These are phyloP conservation scores for Phaeophleospora eucalypticola DNA, from an alignment of 2,329 filamentous ascomycete genomes.

Conservation along the genomic window DNA sequence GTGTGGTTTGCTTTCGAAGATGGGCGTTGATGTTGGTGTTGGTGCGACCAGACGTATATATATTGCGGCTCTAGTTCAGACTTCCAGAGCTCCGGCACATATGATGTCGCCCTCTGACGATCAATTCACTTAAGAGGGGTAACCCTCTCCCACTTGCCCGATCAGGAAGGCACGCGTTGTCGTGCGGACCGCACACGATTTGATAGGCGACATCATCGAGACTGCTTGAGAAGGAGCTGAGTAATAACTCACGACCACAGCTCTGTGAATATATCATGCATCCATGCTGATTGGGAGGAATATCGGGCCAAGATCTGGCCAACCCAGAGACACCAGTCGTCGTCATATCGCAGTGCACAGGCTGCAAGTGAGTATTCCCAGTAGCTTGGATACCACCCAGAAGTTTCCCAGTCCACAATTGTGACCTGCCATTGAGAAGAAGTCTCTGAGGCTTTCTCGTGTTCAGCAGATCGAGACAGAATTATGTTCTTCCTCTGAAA, in stretches of 20 bases:
- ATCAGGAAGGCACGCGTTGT: no score
- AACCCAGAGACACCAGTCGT: constrained; percentile 4
- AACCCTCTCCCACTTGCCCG: no score
- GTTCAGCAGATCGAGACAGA: not conserved
- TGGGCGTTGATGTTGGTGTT: no score
- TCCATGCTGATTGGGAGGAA: not conserved
- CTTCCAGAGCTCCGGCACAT: no score
- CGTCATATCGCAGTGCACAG: not conserved
- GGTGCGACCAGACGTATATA: no score
- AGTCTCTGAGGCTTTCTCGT: not conserved
- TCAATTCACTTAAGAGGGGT: no score
- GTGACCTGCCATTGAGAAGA: not conserved
- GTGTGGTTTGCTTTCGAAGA: not conserved
- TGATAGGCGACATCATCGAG: not conserved
- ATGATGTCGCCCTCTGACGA: no score
- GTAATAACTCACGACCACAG: constrained; percentile 6
- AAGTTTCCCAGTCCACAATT: constrained; percentile 3
- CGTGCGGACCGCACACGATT: no score
- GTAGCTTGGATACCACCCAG: constrained; percentile 6
- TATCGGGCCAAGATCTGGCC: constrained; percentile 1
- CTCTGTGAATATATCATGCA: not conserved
- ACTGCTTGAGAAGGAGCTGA: no score
- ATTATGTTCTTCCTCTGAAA: constrained; percentile 3
- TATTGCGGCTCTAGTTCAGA: no score
- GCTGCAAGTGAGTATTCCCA: constrained; percentile 4